Evolutionary conservation across 306 rosid species (phyloP).

Genomic region (Abrus precatorius): DNA sequence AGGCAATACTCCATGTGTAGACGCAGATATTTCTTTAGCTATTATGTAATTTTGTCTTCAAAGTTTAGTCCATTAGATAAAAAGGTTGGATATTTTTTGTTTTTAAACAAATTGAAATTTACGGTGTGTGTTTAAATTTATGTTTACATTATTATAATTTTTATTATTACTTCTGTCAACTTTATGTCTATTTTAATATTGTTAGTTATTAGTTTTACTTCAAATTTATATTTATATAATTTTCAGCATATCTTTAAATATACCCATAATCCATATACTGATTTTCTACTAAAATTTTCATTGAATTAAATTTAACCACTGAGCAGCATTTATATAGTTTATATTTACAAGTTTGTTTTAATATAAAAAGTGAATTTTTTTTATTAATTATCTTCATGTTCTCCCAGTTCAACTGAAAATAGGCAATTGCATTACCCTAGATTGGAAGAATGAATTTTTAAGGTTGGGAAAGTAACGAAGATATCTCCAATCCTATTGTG

Average conservation of each 20-base stretch:
- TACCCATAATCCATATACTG: too few species aligned
- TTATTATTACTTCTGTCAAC: too few species aligned
- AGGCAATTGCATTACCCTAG: not conserved
- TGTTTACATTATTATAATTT: too few species aligned
- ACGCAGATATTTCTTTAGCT: not conserved
- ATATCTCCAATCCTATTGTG: not conserved
- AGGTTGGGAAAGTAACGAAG: not conserved
- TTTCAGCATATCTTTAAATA: too few species aligned
- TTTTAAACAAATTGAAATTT: not conserved
- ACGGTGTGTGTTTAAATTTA: too few species aligned
- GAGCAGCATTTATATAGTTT: not conserved
- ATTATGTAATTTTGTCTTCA: not conserved
- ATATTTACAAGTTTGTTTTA: not conserved
- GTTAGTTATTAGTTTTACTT: too few species aligned
- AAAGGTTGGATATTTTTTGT: not conserved
- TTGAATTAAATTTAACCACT: not conserved
- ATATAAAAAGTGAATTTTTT: too few species aligned
- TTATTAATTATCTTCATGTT: too few species aligned
- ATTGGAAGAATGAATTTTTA: not conserved
- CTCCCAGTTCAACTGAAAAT: too few species aligned
- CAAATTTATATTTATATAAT: too few species aligned
- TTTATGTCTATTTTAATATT: too few species aligned
- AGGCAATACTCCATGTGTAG: too few species aligned
- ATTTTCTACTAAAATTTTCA: not conserved
- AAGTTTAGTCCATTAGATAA: not conserved